Conservation (phyloP, 345 rosid species). For the Camelina laxa region DNA sequence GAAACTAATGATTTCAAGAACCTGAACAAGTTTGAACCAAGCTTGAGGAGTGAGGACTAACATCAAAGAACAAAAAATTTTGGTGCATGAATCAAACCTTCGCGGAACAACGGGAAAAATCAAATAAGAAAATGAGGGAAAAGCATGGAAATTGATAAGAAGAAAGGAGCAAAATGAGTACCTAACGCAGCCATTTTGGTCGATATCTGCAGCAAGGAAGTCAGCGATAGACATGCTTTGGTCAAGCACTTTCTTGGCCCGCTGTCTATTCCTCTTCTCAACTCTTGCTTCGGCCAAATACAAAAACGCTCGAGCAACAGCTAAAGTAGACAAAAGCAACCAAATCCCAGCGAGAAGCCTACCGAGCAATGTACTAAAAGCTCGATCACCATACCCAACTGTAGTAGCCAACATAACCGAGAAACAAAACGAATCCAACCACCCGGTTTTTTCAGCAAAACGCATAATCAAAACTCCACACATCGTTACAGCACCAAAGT, state of each 20-base stretch:
- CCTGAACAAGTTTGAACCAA: no score
- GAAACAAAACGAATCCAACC: conserved; percentile 88
- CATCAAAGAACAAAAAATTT: no score
- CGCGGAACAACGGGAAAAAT: no score
- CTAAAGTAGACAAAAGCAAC: conserved; percentile 93
- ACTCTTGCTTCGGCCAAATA: conserved; percentile 89
- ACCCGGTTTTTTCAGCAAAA: conserved; percentile 68
- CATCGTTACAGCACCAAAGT: conserved; percentile 90
- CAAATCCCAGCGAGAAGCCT: conserved; percentile 81
- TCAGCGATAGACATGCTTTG: conserved; percentile 83
- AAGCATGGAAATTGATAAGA: background rate
- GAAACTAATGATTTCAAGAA: no score
- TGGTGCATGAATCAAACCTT: no score
- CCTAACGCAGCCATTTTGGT: conserved; percentile 86
- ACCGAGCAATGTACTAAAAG: conserved; percentile 70
- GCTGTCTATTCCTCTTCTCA: conserved; percentile 78
- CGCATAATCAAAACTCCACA: conserved; percentile 88
- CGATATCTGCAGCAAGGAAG: conserved; percentile 88
- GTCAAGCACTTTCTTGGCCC: conserved; percentile 80
- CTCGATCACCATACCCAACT: conserved; percentile 86
- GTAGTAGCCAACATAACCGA: conserved; percentile 98
- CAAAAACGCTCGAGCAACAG: conserved; percentile 79
- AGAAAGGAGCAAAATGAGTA: conserved; percentile 14
- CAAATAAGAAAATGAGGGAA: no score
- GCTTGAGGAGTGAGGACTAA: no score